phyloP scores from a whole-genome alignment of 805 yeast species.

The Cyberlindnera veronae region DNA sequence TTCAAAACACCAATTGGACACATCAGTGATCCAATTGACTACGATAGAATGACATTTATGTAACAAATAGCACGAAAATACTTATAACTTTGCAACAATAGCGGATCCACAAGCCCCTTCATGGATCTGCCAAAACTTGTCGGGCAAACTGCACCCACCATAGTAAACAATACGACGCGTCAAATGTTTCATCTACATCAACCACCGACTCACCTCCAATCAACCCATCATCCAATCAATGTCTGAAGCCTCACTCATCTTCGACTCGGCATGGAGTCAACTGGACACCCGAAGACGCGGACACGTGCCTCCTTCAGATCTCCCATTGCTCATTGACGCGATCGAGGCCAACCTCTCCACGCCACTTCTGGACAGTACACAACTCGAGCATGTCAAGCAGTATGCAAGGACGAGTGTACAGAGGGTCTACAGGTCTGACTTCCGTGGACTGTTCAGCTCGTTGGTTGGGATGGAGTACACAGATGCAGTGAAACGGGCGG shows the following conservation, averaged over 20 bases:
- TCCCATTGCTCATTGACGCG: conserved; percentile 21
- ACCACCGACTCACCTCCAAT: too few species aligned
- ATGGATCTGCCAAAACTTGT: too few species aligned
- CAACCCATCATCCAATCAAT: too few species aligned
- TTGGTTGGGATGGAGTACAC: conserved; percentile 32
- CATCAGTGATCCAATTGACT: too few species aligned
- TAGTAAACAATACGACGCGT: too few species aligned
- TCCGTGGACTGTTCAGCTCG: conserved; percentile 29
- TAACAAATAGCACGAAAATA: too few species aligned
- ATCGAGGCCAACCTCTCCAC: conserved; percentile 21
- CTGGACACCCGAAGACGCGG: conserved; percentile 18
- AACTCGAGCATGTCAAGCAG: conserved; percentile 25
- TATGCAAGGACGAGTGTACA: conserved; percentile 30
- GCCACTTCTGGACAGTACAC: conserved; percentile 28
- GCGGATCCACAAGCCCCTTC: too few species aligned
- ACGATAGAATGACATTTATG: too few species aligned
- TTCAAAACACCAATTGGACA: too few species aligned
- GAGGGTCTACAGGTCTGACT: conserved; percentile 32
- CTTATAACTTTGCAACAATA: too few species aligned
- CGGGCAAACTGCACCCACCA: too few species aligned
- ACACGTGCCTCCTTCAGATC: conserved; percentile 20
- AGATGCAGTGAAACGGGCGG: conserved; percentile 25
- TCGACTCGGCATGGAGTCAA: conserved; percentile 25
- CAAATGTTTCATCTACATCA: too few species aligned
- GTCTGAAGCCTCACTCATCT: conserved; percentile 9